These are phyloP conservation scores for Stachybotrys elegans DNA, from an alignment of 2,329 filamentous ascomycete species.

Conservation along the genomic window DNA sequence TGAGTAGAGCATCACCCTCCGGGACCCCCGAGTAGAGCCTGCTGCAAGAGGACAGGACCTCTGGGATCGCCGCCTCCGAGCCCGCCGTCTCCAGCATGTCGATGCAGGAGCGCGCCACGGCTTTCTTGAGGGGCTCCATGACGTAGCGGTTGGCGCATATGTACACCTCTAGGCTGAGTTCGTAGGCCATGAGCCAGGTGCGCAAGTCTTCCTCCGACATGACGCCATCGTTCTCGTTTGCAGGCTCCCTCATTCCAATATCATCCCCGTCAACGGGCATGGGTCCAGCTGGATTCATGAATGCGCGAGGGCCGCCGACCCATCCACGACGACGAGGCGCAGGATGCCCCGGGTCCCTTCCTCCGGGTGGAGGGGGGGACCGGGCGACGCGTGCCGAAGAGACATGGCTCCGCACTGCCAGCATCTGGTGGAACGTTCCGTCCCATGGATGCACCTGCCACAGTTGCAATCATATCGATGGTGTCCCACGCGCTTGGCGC, in stretches of 20 bases:
- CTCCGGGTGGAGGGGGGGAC: too few relatives aligned
- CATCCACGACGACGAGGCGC: too few relatives aligned
- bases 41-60: conserved; percentile 37
- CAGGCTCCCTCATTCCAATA: too few relatives aligned
- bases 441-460: conserved; percentile 27
- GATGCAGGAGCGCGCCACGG: conserved; percentile 35
- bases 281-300: too few relatives aligned
- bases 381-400: conserved; percentile 12
- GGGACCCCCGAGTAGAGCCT: conserved; percentile 39
- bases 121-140: conserved; percentile 38
- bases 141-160: conserved; percentile 43
- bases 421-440: conserved; percentile 12
- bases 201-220: conserved; percentile 39
- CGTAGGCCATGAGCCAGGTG: conserved; percentile 42
- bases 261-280: too few relatives aligned
- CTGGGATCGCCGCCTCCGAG: conserved; percentile 34
- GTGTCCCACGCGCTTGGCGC: conserved; percentile 38
- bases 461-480: conserved; percentile 41
- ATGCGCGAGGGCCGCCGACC: too few relatives aligned
- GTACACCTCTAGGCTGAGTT: conserved; percentile 44
- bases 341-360: too few relatives aligned
- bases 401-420: conserved; percentile 17
- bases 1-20: conserved; percentile 35
- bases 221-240: too few relatives aligned
- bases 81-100: conserved; percentile 42